These are phyloP conservation scores for Xylariaceae sp. DNA, from an alignment of 2,329 filamentous ascomycete species.

Conservation along the genomic window DNA sequence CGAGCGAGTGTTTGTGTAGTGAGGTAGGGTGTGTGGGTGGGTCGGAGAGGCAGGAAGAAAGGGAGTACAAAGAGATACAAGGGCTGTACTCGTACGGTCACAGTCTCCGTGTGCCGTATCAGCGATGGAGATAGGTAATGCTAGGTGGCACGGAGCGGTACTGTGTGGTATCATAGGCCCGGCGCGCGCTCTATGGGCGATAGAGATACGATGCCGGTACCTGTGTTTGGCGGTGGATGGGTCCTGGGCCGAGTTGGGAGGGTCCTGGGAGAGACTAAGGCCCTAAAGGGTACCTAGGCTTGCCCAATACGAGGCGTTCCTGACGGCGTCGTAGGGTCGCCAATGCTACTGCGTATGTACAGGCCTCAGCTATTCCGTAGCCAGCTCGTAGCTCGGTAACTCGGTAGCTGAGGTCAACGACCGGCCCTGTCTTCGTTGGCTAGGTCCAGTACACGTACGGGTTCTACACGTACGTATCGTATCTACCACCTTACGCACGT, in stretches of 20 bases:
- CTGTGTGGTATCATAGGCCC: not conserved
- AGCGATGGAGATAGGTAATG: not conserved
- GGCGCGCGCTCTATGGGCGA: not conserved
- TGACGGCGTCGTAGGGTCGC: not conserved
- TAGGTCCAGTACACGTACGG: no score
- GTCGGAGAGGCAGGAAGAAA: conserved; percentile 8
- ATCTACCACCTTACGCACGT: not conserved
- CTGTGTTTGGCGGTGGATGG: not conserved
- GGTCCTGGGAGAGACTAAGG: no score
- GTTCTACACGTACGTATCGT: not conserved
- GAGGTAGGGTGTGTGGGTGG: conserved; percentile 5
- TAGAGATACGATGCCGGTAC: not conserved
- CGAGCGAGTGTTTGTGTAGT: not conserved
- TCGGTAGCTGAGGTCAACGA: no score
- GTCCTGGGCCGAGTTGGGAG: not conserved
- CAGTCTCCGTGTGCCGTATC: not conserved
- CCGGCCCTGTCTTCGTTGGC: no score
- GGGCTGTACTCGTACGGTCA: not conserved
- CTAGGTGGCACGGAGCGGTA: not conserved
- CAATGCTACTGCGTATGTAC: no score
- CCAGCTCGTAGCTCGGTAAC: no score
- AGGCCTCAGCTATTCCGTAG: no score
- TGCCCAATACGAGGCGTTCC: not conserved
- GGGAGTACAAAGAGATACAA: not conserved
- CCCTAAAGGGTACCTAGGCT: no score